phyloP scores from a whole-genome alignment of 1,284 basidiomycete species.

The Tilletia walkeri region DNA sequence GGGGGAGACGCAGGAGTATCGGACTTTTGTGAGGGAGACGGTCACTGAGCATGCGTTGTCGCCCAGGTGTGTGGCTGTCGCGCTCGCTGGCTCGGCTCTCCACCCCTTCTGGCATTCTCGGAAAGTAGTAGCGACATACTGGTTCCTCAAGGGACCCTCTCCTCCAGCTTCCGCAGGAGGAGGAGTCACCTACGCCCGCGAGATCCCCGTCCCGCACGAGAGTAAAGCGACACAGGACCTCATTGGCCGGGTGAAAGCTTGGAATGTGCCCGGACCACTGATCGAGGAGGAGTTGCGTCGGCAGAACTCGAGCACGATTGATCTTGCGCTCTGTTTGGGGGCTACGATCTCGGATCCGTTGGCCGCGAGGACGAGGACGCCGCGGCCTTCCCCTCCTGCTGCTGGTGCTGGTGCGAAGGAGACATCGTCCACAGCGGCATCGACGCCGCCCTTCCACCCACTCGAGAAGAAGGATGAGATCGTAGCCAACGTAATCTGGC shows the following conservation, averaged over 20 bases:
- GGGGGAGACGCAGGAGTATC: constrained; percentile 90
- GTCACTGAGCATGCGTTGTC: constrained; percentile 85
- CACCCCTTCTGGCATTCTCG: constrained; percentile 51
- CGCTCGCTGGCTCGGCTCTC: constrained; percentile 43
- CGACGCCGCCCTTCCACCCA: constrained; percentile 2
- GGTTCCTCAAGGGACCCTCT: constrained; percentile 26
- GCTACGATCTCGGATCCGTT: constrained; percentile 64
- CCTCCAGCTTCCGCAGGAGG: not conserved
- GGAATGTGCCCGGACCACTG: constrained; percentile 82
- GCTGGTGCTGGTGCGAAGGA: not conserved
- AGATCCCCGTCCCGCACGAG: constrained; percentile 44
- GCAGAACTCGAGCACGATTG: constrained; percentile 97
- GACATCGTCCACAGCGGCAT: not conserved
- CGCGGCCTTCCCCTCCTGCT: constrained; percentile 15
- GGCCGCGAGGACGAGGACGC: constrained; percentile 43
- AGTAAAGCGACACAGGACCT: constrained; percentile 77
- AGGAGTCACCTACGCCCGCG: constrained; percentile 28
- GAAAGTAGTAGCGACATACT: constrained; percentile 48
- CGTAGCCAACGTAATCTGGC: constrained; percentile 96
- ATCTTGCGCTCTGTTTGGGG: constrained; percentile 89
- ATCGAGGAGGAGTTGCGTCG: constrained; percentile 92
- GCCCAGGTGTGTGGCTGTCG: constrained; percentile 80
- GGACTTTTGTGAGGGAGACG: constrained; percentile 88
- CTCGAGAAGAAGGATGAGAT: constrained; percentile 98
- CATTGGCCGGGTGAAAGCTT: constrained; percentile 81